Conservation (phyloP, 306 rosid species). For the Pyrus pyrifolia region DNA sequence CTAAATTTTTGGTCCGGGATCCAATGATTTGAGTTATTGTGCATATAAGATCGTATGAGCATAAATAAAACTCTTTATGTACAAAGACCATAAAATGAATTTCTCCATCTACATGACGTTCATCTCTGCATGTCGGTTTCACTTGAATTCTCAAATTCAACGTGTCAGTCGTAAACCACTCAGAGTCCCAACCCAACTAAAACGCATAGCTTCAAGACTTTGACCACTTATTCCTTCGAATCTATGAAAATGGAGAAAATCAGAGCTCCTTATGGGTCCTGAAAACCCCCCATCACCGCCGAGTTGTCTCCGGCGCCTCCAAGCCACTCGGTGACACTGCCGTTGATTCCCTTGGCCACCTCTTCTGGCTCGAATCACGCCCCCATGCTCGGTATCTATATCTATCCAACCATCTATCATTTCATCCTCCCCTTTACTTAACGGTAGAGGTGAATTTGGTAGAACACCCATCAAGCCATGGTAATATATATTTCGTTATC, state of each 20-base stretch:
- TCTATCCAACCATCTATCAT: background rate
- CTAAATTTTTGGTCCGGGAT: too few species aligned
- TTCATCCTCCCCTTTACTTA: background rate
- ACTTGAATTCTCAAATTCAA: background rate
- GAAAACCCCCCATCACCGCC: slow-evolving; percentile 83
- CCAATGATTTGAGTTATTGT: too few species aligned
- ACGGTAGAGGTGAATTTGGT: background rate
- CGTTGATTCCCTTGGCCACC: slow-evolving; percentile 53
- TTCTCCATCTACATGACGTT: too few species aligned
- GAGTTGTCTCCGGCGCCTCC: slow-evolving; percentile 82
- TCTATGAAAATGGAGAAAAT: background rate
- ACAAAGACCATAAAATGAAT: too few species aligned
- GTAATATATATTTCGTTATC: background rate
- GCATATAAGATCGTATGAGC: too few species aligned
- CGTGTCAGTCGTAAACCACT: background rate
- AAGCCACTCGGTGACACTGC: slow-evolving; percentile 73
- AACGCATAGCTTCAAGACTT: too few species aligned
- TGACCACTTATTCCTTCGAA: too few species aligned
- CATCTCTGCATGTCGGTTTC: background rate
- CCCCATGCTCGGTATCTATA: slow-evolving; percentile 62
- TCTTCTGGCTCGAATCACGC: slow-evolving; percentile 82
- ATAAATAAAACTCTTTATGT: too few species aligned
- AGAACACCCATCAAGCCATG: background rate
- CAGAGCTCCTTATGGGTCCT: slow-evolving; percentile 49
- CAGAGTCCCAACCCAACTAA: too few species aligned